A percentile compares a stretch with the other conserved stretches of the same genome.
Conservation (phyloP, 2,329 filamentous ascomycete genomes). For the Drechslerella coelobrocha region DNA sequence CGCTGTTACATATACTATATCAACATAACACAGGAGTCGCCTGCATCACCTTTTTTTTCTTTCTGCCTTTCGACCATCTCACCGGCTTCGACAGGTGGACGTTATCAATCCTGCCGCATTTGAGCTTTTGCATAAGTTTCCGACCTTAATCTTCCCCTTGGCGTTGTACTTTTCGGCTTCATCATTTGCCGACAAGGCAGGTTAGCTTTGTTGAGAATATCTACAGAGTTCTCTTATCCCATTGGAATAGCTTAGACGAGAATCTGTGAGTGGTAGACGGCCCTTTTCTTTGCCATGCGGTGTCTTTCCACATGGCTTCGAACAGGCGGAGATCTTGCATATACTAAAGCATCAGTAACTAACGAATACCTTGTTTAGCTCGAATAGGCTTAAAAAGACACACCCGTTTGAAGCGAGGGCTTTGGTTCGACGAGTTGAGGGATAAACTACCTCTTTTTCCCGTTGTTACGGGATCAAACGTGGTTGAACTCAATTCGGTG, state of each 20-base stretch:
- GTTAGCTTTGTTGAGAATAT: slow-evolving; percentile 15
- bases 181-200: slow-evolving; percentile 36
- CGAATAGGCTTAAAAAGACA: slow-evolving; percentile 11
- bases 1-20: background rate
- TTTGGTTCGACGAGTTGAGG: slow-evolving; percentile 1
- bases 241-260: slow-evolving; percentile 11
- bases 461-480: slow-evolving; percentile 49
- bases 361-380: background rate
- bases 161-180: slow-evolving; percentile 24
- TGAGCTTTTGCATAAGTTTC: slow-evolving; percentile 41
- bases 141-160: slow-evolving; percentile 19
- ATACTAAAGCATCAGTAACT: background rate
- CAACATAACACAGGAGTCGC: slow-evolving; percentile 7
- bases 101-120: slow-evolving; percentile 12
- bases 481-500: slow-evolving; percentile 50
- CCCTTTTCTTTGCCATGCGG: slow-evolving; percentile 1
- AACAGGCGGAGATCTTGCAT: background rate
- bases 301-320: background rate
- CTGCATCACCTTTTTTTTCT: slow-evolving; percentile 22
- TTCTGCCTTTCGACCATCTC: background rate
- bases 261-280: slow-evolving; percentile 11
- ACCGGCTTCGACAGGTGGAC: slow-evolving; percentile 1
- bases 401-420: slow-evolving; percentile 8
- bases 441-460: slow-evolving; percentile 38
- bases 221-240: slow-evolving; percentile 8